phyloP scores from a whole-genome alignment of 2,329 filamentous ascomycete genomes.

The Hypomyces perniciosus region DNA sequence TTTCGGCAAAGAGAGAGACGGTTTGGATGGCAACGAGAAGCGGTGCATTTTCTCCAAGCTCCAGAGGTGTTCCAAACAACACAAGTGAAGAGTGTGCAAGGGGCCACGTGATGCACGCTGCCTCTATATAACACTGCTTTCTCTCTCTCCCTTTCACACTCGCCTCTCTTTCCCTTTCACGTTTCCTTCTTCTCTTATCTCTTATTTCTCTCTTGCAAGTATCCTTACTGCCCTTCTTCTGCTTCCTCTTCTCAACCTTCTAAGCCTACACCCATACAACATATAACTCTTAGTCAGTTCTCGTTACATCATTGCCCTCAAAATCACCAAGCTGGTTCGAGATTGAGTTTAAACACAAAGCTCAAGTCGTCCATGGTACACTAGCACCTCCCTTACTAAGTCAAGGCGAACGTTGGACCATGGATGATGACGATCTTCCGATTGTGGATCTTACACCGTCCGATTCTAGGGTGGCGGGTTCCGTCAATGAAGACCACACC shows the following conservation, averaged over 20 bases:
- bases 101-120: background rate
- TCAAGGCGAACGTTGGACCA: background rate
- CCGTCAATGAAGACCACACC: background rate
- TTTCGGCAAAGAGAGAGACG: too few species aligned
- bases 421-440: background rate
- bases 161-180: background rate
- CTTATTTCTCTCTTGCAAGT: background rate
- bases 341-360: too few species aligned
- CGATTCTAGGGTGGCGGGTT: background rate
- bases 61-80: too few species aligned
- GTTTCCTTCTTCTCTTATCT: background rate
- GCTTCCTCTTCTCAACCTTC: background rate
- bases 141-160: background rate
- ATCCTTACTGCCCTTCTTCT: too few species aligned
- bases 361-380: background rate
- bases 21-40: too few species aligned
- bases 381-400: background rate
- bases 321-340: background rate
- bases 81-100: too few species aligned
- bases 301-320: background rate
- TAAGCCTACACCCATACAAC: background rate
- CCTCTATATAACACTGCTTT: background rate
- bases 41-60: too few species aligned
- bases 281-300: too few species aligned
- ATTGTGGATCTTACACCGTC: conserved; percentile 8